Conservation (phyloP, 176 grass and related monocot species). For the Dendrocalamus sinicus region DNA sequence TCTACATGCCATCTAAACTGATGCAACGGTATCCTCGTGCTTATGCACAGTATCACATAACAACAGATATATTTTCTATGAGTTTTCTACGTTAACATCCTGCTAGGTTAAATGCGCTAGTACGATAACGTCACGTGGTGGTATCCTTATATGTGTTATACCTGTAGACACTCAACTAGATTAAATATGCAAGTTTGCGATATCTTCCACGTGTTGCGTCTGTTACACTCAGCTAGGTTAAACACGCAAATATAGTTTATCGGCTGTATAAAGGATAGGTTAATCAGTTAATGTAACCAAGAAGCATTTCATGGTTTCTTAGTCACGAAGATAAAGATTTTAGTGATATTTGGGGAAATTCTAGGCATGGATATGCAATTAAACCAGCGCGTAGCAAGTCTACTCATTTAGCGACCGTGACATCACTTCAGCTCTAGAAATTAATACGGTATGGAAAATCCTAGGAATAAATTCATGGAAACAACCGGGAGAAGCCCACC, state of each 20-base stretch:
- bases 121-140: rapidly evolving
- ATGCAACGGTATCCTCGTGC: neutral
- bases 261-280: neutral
- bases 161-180: neutral
- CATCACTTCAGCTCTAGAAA: neutral
- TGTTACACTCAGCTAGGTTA: neutral
- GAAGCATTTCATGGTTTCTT: neutral
- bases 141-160: neutral
- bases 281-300: too few species aligned
- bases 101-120: rapidly evolving
- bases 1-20: too few species aligned
- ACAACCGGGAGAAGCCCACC: neutral
- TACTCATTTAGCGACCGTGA: neutral
- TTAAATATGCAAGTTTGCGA: neutral
- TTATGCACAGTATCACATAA: too few species aligned
- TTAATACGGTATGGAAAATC: neutral
- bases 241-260: neutral
- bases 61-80: neutral
- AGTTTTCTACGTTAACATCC: rapidly evolving
- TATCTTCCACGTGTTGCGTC: neutral
- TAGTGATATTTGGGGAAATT: neutral
- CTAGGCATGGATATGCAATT: neutral
- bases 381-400: neutral
- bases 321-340: neutral
- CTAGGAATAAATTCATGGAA: neutral